These are phyloP conservation scores for Debaryomyces udenii DNA, from an alignment of 1,139 yeast species.

Conservation along the genomic window DNA sequence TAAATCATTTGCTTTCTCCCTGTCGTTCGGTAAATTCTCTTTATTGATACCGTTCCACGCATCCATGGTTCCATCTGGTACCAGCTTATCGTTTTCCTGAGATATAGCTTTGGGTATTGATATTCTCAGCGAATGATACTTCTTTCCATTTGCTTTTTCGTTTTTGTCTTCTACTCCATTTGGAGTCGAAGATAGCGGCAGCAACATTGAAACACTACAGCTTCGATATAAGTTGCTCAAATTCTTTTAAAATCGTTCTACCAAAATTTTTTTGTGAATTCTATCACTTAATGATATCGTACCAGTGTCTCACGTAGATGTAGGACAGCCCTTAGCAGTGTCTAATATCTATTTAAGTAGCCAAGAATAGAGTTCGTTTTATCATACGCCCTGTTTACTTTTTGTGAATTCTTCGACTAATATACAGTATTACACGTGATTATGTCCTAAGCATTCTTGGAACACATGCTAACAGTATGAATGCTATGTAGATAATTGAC, in stretches of 20 bases:
- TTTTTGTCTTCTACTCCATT: neutral
- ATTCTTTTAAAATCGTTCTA: no score
- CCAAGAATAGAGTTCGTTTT: no score
- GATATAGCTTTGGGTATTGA: conserved; percentile 2
- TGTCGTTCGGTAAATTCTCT: conserved; percentile 5
- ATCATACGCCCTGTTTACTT: conserved; percentile 2
- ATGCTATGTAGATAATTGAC: no score
- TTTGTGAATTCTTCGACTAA: conserved; percentile 3
- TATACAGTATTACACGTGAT: neutral
- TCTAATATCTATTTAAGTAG: no score
- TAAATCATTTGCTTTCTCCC: neutral
- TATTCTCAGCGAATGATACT: conserved; percentile 8
- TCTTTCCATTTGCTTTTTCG: conserved; percentile 2
- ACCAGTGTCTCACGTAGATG: no score
- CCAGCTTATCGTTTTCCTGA: neutral
- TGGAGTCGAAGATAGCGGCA: conserved; percentile 3
- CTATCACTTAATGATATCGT: no score
- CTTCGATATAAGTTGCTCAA: no score
- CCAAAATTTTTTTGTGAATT: no score
- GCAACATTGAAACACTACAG: conserved; percentile 4
- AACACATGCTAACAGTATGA: no score
- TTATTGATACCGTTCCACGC: conserved; percentile 1
- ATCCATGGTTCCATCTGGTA: neutral
- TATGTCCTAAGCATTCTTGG: neutral
- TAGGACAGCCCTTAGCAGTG: no score